Conservation (phyloP, 225 moss, liverwort and hornwort species). For the Climacium dendroides region DNA sequence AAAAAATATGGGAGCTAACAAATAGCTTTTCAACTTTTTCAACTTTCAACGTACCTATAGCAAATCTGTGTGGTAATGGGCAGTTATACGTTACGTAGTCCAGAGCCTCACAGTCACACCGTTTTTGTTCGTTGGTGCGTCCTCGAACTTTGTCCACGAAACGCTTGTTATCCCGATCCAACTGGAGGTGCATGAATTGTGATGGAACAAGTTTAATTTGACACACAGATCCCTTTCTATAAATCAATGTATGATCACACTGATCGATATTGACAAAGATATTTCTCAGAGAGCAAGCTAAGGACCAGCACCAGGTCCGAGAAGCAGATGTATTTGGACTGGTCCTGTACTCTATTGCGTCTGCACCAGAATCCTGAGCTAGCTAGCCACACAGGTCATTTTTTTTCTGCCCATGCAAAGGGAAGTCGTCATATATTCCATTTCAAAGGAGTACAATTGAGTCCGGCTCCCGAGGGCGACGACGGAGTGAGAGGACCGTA, state of each 20-base stretch:
- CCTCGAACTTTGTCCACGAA: not conserved
- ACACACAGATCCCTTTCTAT: not conserved
- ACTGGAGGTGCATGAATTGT: not conserved
- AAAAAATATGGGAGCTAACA: too few relatives aligned
- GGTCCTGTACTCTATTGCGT: not conserved
- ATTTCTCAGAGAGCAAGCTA: not conserved
- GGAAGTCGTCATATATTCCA: not conserved
- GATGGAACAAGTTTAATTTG: not conserved
- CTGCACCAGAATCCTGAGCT: not conserved
- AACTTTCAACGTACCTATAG: too few relatives aligned
- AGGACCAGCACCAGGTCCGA: not conserved
- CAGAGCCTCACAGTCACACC: too few relatives aligned
- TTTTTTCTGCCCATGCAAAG: not conserved
- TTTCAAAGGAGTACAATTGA: not conserved
- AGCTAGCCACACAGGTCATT: too few relatives aligned
- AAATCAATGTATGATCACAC: not conserved
- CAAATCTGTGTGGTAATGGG: too few relatives aligned
- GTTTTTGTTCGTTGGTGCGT: too few relatives aligned
- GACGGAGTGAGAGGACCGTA: too few relatives aligned
- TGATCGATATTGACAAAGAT: not conserved
- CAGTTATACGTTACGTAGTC: too few relatives aligned
- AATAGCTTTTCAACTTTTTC: too few relatives aligned
- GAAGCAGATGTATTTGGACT: not conserved
- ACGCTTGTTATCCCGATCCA: not conserved
- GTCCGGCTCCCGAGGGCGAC: not conserved